These are phyloP conservation scores for Knufia petricola DNA, from an alignment of 2,329 filamentous ascomycete species.

Conservation along the genomic window DNA sequence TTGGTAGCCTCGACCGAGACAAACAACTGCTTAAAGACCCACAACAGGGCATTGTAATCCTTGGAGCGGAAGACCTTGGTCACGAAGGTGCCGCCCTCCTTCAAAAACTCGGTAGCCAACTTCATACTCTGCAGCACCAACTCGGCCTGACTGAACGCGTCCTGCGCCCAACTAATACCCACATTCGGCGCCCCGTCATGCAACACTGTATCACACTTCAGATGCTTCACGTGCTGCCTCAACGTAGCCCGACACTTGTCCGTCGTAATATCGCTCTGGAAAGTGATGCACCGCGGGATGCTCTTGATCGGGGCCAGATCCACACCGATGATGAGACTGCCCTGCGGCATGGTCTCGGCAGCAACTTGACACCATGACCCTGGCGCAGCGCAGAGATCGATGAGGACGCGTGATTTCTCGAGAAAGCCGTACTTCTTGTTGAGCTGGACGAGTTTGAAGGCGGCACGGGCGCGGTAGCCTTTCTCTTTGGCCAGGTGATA, in stretches of 20 bases:
- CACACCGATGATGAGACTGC: conserved; percentile 85
- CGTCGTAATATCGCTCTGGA: conserved; percentile 96
- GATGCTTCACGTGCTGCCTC: conserved; percentile 79
- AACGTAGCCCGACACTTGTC: conserved; percentile 91
- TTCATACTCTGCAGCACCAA: conserved; percentile 84
- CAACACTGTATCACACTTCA: conserved; percentile 90
- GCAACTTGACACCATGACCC: conserved; percentile 98
- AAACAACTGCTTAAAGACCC: conserved; percentile 97
- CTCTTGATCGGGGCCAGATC: conserved; percentile 93
- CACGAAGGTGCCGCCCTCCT: conserved; percentile 83
- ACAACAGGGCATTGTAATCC: conserved; percentile 89
- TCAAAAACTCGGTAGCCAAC: conserved; percentile 84
- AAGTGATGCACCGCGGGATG: conserved; percentile 86
- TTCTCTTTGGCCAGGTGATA: conserved; percentile 98
- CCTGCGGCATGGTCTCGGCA: conserved; percentile 83
- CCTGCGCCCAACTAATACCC: conserved; percentile 94
- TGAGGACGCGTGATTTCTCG: conserved; percentile 87
- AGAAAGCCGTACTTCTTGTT: conserved; percentile 99
- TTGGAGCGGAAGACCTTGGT: conserved; percentile 97
- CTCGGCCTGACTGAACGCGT: conserved; percentile 96
- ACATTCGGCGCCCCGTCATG: conserved; percentile 98
- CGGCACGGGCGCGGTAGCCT: conserved; percentile 87
- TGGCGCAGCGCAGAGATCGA: conserved; percentile 95
- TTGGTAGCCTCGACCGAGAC: conserved; percentile 93
- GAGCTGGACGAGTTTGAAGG: conserved; percentile 95